Evolutionary conservation across 2,329 filamentous ascomycete genomes (phyloP), one percentile per base, ranked within the genome.

Genomic region (Magnaporthiopsis incrustans): DNA sequence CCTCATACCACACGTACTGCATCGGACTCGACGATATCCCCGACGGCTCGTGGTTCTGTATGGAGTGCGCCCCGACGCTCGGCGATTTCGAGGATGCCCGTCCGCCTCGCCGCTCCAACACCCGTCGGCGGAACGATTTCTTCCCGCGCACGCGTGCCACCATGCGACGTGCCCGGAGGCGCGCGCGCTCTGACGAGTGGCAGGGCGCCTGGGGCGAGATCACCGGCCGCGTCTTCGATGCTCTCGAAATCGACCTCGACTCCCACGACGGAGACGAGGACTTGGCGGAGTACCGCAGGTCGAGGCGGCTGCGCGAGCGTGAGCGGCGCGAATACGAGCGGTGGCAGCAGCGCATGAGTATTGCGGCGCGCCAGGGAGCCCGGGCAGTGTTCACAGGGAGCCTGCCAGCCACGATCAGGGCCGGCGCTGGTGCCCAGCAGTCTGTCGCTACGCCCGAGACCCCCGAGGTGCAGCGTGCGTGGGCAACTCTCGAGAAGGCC

Each of bases 1-100:
- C 89, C 44, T 85, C 90, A 58, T 97, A 94, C 71, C 95, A 99
- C 75, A 92, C 92, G 60, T 91, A 96, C 75, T 99, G 95, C 75
- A 86, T 96, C 66, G 93, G 91, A 44, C 83, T 97, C 61, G 88
- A 93, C 66, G 78, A 82, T 63, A 85, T 96, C 64, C 92, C 93
- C 27, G 78, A 82, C 35, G 90, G 90, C 33, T 81, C 88, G 68
- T 99, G 94, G 93, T 97, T 94, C 75, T 99, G 95, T 78, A 88
- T 95, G 76, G 87, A 90, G 70, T 99, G 95, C 76, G 75, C 81
- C 67, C 82, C 84, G 67, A 73, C 82, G 30, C 78, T 84, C 11
- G 75, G 74, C 26, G 73, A 72, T 5, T 77, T 78, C 59, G 67
- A 76, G 59, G 71, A 72, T 32, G 18, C 61, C 26, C 44, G 61